A percentile compares a stretch with the other conserved stretches of the same genome.
These are phyloP conservation scores for Saturnispora mendoncae DNA, from an alignment of 805 yeast species.

Conservation along the genomic window DNA sequence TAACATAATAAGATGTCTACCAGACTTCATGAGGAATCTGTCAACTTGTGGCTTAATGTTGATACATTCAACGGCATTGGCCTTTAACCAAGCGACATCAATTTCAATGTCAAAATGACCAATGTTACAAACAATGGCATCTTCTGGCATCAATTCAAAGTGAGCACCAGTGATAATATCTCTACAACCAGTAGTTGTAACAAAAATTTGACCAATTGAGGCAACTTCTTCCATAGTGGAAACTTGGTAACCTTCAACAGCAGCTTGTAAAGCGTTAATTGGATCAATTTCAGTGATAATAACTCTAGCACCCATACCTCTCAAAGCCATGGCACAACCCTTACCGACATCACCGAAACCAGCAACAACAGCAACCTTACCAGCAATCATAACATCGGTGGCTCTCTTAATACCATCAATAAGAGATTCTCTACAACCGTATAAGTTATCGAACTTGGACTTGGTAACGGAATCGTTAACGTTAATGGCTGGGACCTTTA, in stretches of 20 bases:
- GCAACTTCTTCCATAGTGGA: constrained; percentile 93
- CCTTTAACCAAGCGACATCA: constrained; percentile 98
- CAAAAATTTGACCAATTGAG: constrained; percentile 89
- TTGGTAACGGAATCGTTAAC: constrained; percentile 98
- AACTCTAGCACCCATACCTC: constrained; percentile 99
- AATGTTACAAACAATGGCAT: constrained; percentile 98
- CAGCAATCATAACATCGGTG: constrained; percentile 99
- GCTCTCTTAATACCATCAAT: constrained; percentile 99
- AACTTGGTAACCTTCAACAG: constrained; percentile 97
- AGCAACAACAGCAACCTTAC: constrained; percentile 97
- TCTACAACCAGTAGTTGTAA: constrained; percentile 99
- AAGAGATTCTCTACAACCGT: constrained; percentile 99
- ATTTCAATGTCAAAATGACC: constrained; percentile 99
- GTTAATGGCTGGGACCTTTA: constrained; percentile 98
- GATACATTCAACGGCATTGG: constrained; percentile 84
- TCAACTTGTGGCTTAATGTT: constrained; percentile 99
- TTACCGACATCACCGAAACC: constrained; percentile 99
- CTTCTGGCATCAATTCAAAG: constrained; percentile 93
- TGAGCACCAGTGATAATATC: constrained; percentile 89
- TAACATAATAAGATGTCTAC: constrained; percentile 89
- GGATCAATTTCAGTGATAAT: constrained; percentile 97
- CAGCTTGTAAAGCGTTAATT: constrained; percentile 98
- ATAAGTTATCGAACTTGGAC: constrained; percentile 98
- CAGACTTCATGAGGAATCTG: constrained; percentile 82
- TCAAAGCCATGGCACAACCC: constrained; percentile 98